Evolutionary conservation across 192 early-diverging fungal genomes (phyloP), one percentile per base, ranked within the genome.

Genomic region (Backusella australiensis): DNA sequence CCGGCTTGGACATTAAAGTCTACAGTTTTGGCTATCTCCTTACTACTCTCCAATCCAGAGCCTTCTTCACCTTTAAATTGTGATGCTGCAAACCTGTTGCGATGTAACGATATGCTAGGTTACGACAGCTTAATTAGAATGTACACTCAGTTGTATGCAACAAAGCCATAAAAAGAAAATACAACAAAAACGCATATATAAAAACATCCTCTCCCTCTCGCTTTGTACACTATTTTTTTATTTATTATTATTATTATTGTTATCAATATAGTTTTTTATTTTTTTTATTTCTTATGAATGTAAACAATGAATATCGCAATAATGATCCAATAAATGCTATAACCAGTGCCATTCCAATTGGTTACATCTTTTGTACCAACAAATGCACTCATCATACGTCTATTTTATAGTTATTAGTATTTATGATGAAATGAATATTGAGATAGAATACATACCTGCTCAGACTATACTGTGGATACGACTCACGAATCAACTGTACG

Each of bases 1-100:
- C 98, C 98, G 11, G 93, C 95, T 19, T 99, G 96, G 96, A 98
- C 96, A 39, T 88, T 99, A 21, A 84, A 93, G 41, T 94, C 95
- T 5, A 90, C 94, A 0, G 91, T 94, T 72, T 75, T 94, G 38
- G 97, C 96, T 38, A 92, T 99, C 34, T 89, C 88, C 29, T 86
- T 94, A 34, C 86, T 99, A 41, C 81, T 99, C n/a, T 89, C 89
- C 59, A 88, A 90, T 68, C 97, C 97, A 17, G 96, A 95, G 80
- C 94, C 96, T 23, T 90, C 91, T 77, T 94, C 92, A 73, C 97
- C 96, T 26, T 82, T 98, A 63, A 98, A 99, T 81, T 96, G 94
- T 81, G 97, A 99, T 84, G 96, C 94, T 63, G 97, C 97, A 6
- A 97, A 97, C 75, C 85, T 99, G 14, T 77, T 98, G 75, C 86